Evolutionary conservation across 1,284 basidiomycete species (phyloP).

Genomic region (Fomitopsis pinicola): DNA sequence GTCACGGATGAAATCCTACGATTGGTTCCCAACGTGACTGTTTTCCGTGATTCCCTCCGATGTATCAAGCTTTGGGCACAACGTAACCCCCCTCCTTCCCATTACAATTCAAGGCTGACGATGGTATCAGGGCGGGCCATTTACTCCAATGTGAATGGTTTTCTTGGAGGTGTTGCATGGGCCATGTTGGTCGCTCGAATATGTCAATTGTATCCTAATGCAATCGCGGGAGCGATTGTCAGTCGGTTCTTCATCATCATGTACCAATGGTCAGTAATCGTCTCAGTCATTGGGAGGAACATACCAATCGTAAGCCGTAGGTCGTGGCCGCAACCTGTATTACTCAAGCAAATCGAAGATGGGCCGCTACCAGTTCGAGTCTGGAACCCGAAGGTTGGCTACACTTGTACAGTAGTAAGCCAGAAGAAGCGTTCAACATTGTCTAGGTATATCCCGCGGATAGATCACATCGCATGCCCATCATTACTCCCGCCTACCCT

Average conservation of each 20-base stretch:
- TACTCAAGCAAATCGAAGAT: conserved; percentile 95
- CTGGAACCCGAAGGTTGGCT: conserved; percentile 93
- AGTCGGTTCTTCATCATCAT: conserved; percentile 97
- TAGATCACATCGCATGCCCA: conserved; percentile 97
- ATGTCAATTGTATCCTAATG: conserved; percentile 97
- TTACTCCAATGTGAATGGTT: conserved; percentile 98
- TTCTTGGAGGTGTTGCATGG: conserved; percentile 98
- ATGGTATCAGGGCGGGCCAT: conserved; percentile 77
- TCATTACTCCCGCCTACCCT: conserved; percentile 98
- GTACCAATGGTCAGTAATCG: conserved; percentile 79
- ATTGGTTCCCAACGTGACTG: conserved; percentile 90
- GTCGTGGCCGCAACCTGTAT: conserved; percentile 97
- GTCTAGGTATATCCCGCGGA: conserved; percentile 87
- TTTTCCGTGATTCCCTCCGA: conserved; percentile 91
- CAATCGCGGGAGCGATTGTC: conserved; percentile 91
- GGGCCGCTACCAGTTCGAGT: conserved; percentile 91
- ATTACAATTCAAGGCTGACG: conserved; percentile 1
- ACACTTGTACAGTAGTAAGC: neutral
- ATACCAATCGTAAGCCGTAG: conserved; percentile 35
- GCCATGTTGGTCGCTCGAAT: conserved; percentile 97
- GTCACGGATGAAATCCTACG: conserved; percentile 97
- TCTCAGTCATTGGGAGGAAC: neutral
- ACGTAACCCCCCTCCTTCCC: conserved; percentile 48
- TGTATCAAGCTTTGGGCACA: conserved; percentile 99
- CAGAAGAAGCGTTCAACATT: neutral